phyloP scores from a whole-genome alignment of 1,284 basidiomycete species.

The Ceratorhiza oryzae-sativae region DNA sequence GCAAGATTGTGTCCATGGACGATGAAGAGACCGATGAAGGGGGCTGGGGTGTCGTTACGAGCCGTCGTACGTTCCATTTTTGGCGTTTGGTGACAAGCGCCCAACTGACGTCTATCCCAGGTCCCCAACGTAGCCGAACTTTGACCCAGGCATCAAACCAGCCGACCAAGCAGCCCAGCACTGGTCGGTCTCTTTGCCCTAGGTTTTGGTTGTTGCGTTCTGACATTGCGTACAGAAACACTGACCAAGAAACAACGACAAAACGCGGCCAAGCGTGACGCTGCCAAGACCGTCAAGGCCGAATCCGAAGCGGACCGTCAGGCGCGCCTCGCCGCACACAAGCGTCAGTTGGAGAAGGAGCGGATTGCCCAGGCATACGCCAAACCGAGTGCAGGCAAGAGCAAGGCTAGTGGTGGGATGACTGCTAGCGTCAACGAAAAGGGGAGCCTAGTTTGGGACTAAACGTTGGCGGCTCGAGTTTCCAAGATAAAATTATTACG shows the following conservation, averaged over 20 bases:
- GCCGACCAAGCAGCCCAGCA: constrained; percentile 32
- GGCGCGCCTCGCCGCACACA: constrained; percentile 63
- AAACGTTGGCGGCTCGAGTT: no score
- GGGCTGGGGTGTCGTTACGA: constrained; percentile 75
- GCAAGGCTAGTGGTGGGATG: constrained; percentile 63
- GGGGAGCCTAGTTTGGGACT: constrained; percentile 67
- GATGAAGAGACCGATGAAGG: constrained; percentile 64
- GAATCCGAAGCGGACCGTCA: constrained; percentile 63
- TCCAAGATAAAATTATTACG: no score
- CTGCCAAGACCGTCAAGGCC: constrained; percentile 62
- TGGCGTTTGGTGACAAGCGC: constrained; percentile 50
- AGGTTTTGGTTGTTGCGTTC: constrained; percentile 44
- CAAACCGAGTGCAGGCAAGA: constrained; percentile 42
- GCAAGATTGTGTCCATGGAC: constrained; percentile 55
- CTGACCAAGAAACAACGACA: constrained; percentile 73
- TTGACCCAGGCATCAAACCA: constrained; percentile 35
- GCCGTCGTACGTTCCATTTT: constrained; percentile 55
- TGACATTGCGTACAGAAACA: constrained; percentile 50
- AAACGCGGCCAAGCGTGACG: constrained; percentile 66
- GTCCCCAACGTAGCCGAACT: constrained; percentile 21
- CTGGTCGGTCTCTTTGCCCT: constrained; percentile 43
- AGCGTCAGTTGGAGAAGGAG: constrained; percentile 63
- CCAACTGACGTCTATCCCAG: constrained; percentile 5
- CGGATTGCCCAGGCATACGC: constrained; percentile 61
- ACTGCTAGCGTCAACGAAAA: constrained; percentile 58